These are phyloP conservation scores for Rhizoctonia solani DNA, from an alignment of 1,284 basidiomycete genomes.

Conservation along the genomic window DNA sequence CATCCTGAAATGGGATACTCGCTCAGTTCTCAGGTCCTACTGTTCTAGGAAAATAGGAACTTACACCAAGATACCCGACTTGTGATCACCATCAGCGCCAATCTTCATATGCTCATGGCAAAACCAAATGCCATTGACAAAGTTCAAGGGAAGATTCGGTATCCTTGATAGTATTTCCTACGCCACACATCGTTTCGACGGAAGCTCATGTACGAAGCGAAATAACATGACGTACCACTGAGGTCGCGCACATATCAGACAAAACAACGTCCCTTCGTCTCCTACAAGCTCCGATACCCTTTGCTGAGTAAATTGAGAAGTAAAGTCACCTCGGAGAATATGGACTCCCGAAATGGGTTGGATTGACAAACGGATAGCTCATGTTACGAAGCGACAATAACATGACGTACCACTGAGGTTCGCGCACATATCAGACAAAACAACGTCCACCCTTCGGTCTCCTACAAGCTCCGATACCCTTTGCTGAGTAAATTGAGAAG, in stretches of 20 bases:
- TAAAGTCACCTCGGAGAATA: slow-evolving; percentile 73
- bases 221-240: background rate
- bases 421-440: slow-evolving; percentile 78
- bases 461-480: slow-evolving; percentile 56
- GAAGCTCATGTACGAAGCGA: background rate
- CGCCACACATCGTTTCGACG: background rate
- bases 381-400: background rate
- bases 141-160: slow-evolving; percentile 64
- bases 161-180: slow-evolving; percentile 62
- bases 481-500: slow-evolving; percentile 58
- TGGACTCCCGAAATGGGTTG: slow-evolving; percentile 68
- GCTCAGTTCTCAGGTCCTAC: too few relatives aligned
- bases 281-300: slow-evolving; percentile 56
- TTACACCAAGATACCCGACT: slow-evolving; percentile 68
- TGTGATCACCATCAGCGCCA: slow-evolving; percentile 47
- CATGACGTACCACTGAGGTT: slow-evolving; percentile 53
- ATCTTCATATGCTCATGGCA: slow-evolving; percentile 53
- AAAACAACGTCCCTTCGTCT: slow-evolving; percentile 68
- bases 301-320: slow-evolving; percentile 58
- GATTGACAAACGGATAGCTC: slow-evolving; percentile 72
- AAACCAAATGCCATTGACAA: slow-evolving; percentile 66
- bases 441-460: slow-evolving; percentile 60
- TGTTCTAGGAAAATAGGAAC: slow-evolving; percentile 44
- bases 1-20: slow-evolving; percentile 57
- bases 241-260: slow-evolving; percentile 45